A percentile compares a stretch with the other conserved stretches of the same genome.
Conservation (phyloP, 2,329 filamentous ascomycete genomes). For the Ramichloridium luteum region DNA sequence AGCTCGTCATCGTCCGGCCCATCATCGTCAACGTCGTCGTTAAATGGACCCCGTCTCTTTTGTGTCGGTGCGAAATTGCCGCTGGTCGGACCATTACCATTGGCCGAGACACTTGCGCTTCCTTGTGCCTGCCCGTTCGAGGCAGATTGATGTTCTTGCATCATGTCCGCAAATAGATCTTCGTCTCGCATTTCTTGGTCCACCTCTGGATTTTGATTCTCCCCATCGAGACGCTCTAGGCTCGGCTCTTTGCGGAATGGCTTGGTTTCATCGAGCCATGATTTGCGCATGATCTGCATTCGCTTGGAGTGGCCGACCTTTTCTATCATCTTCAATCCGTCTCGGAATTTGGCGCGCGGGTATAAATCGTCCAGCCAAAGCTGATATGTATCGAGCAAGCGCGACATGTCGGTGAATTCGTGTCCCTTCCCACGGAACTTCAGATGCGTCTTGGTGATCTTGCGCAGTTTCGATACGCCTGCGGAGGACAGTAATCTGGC, state of each 20-base stretch:
- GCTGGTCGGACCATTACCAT: neutral
- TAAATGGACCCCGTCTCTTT: too few relatives aligned
- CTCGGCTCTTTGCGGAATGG: slow-evolving; percentile 29
- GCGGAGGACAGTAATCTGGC: slow-evolving; percentile 63
- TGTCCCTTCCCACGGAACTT: slow-evolving; percentile 88
- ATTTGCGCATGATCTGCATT: slow-evolving; percentile 60
- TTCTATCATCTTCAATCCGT: slow-evolving; percentile 81
- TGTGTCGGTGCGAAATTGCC: too few relatives aligned
- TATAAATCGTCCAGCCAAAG: slow-evolving; percentile 94
- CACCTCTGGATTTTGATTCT: slow-evolving; percentile 4
- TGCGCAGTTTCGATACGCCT: slow-evolving; percentile 72
- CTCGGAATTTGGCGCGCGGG: slow-evolving; percentile 84
- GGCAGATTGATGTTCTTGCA: too few relatives aligned
- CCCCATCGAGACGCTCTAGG: slow-evolving; percentile 11
- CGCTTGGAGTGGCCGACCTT: slow-evolving; percentile 79
- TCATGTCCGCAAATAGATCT: slow-evolving; percentile 4
- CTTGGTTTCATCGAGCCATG: slow-evolving; percentile 71
- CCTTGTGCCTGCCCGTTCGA: too few relatives aligned
- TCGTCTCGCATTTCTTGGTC: slow-evolving; percentile 6
- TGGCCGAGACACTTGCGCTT: slow-evolving; percentile 9
- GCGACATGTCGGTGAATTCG: slow-evolving; percentile 79
- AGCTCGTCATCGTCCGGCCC: slow-evolving; percentile 41
- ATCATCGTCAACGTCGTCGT: slow-evolving; percentile 17
- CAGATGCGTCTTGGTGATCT: slow-evolving; percentile 54
- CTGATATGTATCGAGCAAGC: slow-evolving; percentile 81